Conservation (phyloP, 352 stramenopile genomes). For the Globisporangium splendens region DNA sequence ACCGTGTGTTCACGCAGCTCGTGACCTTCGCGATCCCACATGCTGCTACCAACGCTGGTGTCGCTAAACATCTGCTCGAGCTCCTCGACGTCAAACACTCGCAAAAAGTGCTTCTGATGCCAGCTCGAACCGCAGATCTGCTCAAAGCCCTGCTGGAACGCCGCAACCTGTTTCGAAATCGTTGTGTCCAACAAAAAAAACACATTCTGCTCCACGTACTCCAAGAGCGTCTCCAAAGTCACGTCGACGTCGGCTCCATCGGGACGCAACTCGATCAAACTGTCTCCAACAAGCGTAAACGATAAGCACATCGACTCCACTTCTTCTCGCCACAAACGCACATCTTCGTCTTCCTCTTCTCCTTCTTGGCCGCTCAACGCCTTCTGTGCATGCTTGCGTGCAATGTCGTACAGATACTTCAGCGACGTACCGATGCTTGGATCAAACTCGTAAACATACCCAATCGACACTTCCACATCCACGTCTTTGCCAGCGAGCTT, state of each 20-base stretch:
- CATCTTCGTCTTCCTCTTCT: slow-evolving; percentile 11
- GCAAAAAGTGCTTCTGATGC: slow-evolving; percentile 31
- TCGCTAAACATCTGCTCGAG: slow-evolving; percentile 68
- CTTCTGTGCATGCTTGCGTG: slow-evolving; percentile 3
- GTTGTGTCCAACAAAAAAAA: slow-evolving; percentile 60
- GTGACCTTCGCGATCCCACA: slow-evolving; percentile 71
- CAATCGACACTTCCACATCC: slow-evolving; percentile 46
- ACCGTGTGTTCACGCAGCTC: slow-evolving; percentile 77
- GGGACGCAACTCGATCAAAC: slow-evolving; percentile 45
- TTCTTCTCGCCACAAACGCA: slow-evolving; percentile 22
- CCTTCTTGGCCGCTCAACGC: background rate
- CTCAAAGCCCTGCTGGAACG: slow-evolving; percentile 70
- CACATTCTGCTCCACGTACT: slow-evolving; percentile 58
- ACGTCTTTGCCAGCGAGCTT: slow-evolving; percentile 38
- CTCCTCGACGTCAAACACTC: slow-evolving; percentile 59
- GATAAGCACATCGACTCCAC: slow-evolving; percentile 66
- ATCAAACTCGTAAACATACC: slow-evolving; percentile 64
- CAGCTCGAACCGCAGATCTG: slow-evolving; percentile 40
- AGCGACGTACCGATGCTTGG: slow-evolving; percentile 66
- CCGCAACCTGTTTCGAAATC: slow-evolving; percentile 53
- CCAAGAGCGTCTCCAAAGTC: slow-evolving; percentile 34
- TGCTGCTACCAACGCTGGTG: slow-evolving; percentile 27
- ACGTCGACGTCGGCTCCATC: slow-evolving; percentile 44
- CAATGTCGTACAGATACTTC: slow-evolving; percentile 42
- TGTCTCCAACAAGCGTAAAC: slow-evolving; percentile 76